Evolutionary conservation across 169 alveolate species (phyloP).

Genomic region (Plasmodium ovale): DNA sequence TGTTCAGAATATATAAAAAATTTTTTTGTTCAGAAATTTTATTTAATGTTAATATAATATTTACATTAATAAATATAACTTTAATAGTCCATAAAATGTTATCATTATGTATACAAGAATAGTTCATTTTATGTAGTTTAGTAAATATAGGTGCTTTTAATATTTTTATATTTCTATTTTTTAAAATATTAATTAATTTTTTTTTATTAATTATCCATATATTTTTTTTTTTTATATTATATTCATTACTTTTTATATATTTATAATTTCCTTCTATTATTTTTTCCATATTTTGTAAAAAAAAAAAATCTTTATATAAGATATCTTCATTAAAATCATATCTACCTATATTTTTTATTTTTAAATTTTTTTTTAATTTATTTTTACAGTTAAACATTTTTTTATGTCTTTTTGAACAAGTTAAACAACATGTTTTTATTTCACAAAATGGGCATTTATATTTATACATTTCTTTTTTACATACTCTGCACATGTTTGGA

Average conservation of each 20-base stretch:
- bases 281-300: conserved; percentile 16
- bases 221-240: conserved; percentile 12
- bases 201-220: conserved; percentile 18
- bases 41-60: not conserved
- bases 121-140: conserved; percentile 22
- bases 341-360: conserved; percentile 25
- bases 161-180: conserved; percentile 28
- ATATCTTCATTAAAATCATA: conserved; percentile 14
- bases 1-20: conserved; percentile 4
- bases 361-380: conserved; percentile 50
- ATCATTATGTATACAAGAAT: conserved; percentile 9
- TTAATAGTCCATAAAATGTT: conserved; percentile 19
- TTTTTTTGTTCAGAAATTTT: conserved; percentile 13
- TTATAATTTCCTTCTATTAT: conserved; percentile 37
- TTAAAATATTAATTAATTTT: conserved; percentile 5
- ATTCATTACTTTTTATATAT: conserved; percentile 19
- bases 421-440: conserved; percentile 11
- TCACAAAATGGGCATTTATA: conserved; percentile 67
- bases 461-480: conserved; percentile 17
- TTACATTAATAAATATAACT: conserved; percentile 20
- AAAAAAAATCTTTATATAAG: conserved; percentile 31
- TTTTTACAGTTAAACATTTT: conserved; percentile 21
- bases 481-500: conserved; percentile 16
- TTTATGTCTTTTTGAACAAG: conserved; percentile 51
- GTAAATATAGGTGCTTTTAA: conserved; percentile 60